Evolutionary conservation across 352 stramenopile species (phyloP), one percentile per base, ranked within the genome.

Genomic region (Globisporangium splendens): DNA sequence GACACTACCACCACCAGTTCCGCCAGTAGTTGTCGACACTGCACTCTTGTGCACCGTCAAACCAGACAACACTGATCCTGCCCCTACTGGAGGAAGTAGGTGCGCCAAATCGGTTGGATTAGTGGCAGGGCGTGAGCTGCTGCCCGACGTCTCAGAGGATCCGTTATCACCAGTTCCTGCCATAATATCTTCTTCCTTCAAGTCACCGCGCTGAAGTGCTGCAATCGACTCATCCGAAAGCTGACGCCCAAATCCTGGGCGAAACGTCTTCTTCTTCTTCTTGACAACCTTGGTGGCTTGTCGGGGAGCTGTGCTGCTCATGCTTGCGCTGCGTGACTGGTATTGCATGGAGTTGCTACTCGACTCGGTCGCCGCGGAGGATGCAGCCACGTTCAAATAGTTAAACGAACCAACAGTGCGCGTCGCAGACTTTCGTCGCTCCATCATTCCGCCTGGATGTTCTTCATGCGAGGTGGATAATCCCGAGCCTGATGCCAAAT

Each of bases 251-350:
- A 95, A 95, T 0, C 85, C 85, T 13, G 85, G 85, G 7, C 85
- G 85, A 50, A 95, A 95, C 13, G 73, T 86, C 66, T 92, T 92
- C 65, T 93, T 95, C 59, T 91, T 91, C 70, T 89, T 89, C 70
- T 90, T 90, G 39, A 89, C 87, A 18, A 67, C 63, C 47, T 88
- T 88, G 12, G 66, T 65, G 55, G 72, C 78, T 4, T 69, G 69
- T 0, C 69, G 61, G 20, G 48, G 61, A 21, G 69, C 70, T 3
- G 58, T 69, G 3, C 56, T 42, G 6, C 35, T 48, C n/a, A 61
- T 74, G 8, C 67, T 65, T 3, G 66, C 64, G 14, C 67, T 79
- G 21, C 11, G 17, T 38, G 38, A 15, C 49, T 59, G 57, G 33
- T 63, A 28, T 1, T 64, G 76, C 35, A 69, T 68, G 35, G 62